These are phyloP conservation scores for Leptomonas pyrrhocoris DNA, from an alignment of 208 protist species.

Conservation along the genomic window DNA sequence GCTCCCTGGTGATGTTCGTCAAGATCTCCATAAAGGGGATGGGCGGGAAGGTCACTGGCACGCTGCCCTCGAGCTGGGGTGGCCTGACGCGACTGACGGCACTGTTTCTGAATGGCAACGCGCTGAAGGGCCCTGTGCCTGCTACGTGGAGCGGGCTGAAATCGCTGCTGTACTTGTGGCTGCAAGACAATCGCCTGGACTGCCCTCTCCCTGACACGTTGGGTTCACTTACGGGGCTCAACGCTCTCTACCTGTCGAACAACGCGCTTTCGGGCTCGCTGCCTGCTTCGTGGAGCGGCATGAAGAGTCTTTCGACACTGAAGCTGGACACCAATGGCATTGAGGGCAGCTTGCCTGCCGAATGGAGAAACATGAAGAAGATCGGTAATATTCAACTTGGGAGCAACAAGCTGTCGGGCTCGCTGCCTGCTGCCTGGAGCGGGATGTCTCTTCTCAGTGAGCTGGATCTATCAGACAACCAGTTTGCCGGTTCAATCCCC, in stretches of 20 bases:
- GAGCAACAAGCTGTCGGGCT: background rate
- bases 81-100: conserved; percentile 1
- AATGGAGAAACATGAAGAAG: background rate
- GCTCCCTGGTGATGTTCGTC: background rate
- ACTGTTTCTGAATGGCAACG: background rate
- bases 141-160: background rate
- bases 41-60: background rate
- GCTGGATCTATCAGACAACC: background rate
- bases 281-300: no score
- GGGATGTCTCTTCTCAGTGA: background rate
- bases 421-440: background rate
- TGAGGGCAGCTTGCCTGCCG: background rate
- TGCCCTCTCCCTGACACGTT: background rate
- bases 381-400: no score
- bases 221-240: background rate
- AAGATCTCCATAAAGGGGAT: background rate
- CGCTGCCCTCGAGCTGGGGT: background rate
- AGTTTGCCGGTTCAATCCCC: background rate
- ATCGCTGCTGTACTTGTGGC: background rate
- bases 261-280: background rate
- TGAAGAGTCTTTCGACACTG: no score
- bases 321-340: no score
- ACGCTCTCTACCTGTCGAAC: background rate
- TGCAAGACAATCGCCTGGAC: background rate
- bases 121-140: background rate